phyloP scores from a whole-genome alignment of 176 grass and related monocot species.

The Avena insularis region DNA sequence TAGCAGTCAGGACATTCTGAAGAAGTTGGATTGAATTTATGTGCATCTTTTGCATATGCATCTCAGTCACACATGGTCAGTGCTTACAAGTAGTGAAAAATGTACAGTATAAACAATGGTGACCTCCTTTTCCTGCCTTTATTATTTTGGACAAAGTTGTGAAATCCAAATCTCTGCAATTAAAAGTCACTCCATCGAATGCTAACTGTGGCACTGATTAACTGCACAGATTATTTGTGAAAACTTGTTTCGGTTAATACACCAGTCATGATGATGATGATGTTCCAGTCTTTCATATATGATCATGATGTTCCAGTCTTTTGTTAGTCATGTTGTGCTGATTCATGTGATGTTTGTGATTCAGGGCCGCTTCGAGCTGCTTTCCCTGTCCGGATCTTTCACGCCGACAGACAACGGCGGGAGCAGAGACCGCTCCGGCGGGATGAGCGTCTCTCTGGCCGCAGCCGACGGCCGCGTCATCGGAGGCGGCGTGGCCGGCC shows the following conservation, averaged over 20 bases:
- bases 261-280: too few species aligned
- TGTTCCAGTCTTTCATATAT: too few species aligned
- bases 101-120: not conserved
- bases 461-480: slow-evolving; percentile 87
- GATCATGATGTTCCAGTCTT: too few species aligned
- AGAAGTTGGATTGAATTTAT: slow-evolving; percentile 45
- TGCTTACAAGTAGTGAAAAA: not conserved
- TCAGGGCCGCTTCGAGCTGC: slow-evolving; percentile 85
- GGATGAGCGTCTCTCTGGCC: slow-evolving; percentile 89
- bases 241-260: not conserved
- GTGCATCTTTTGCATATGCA: not conserved
- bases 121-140: not conserved
- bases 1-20: slow-evolving; percentile 9
- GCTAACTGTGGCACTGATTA: not conserved
- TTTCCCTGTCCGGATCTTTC: slow-evolving; percentile 88
- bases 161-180: slow-evolving; percentile 1
- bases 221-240: not conserved
- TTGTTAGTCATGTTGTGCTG: not conserved
- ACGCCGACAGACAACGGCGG: slow-evolving; percentile 77
- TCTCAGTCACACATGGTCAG: not conserved
- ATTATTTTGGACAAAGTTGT: not conserved
- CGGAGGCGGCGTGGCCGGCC: slow-evolving; percentile 81
- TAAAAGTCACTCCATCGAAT: not conserved
- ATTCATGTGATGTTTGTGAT: not conserved
- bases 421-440: slow-evolving; percentile 77